These are phyloP conservation scores for Plasmodium reichenowi DNA, from an alignment of 169 alveolate species.

Conservation along the genomic window DNA sequence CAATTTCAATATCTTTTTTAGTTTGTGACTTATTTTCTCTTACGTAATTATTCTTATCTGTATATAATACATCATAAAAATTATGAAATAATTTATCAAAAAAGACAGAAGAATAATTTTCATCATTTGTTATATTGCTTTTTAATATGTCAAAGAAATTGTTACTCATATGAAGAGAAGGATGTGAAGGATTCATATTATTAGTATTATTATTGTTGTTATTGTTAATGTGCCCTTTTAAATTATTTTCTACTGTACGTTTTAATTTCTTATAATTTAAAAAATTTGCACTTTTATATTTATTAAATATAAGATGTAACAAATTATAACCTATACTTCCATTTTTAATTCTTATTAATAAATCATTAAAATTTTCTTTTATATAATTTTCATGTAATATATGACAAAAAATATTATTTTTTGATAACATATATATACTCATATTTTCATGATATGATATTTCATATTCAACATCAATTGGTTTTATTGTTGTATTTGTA, in stretches of 20 bases:
- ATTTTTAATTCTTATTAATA: slow-evolving; percentile 40
- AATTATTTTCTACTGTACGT: slow-evolving; percentile 1
- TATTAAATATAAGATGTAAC: slow-evolving; percentile 56
- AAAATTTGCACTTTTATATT: slow-evolving; percentile 53
- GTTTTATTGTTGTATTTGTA: neutral
- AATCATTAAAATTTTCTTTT: slow-evolving; percentile 57
- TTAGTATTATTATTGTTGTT: neutral
- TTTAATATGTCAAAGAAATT: slow-evolving; percentile 38
- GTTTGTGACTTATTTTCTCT: neutral
- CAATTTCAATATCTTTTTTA: slow-evolving; percentile 13
- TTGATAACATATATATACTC: slow-evolving; percentile 49
- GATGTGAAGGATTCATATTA: too few species aligned
- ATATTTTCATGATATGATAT: slow-evolving; percentile 39
- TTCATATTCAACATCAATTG: slow-evolving; percentile 66
- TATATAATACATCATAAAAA: slow-evolving; percentile 30
- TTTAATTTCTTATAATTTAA: slow-evolving; percentile 44
- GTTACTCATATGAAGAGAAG: neutral
- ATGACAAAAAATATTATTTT: slow-evolving; percentile 67
- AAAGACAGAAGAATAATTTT: slow-evolving; percentile 39
- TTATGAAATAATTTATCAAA: slow-evolving; percentile 38
- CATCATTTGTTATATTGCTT: slow-evolving; percentile 30
- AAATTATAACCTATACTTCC: slow-evolving; percentile 71
- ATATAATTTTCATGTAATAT: slow-evolving; percentile 67
- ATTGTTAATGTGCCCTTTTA: neutral
- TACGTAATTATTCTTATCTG: neutral